These are phyloP conservation scores for Mucor indicus DNA, from an alignment of 371 early-diverging fungal species.

Conservation along the genomic window DNA sequence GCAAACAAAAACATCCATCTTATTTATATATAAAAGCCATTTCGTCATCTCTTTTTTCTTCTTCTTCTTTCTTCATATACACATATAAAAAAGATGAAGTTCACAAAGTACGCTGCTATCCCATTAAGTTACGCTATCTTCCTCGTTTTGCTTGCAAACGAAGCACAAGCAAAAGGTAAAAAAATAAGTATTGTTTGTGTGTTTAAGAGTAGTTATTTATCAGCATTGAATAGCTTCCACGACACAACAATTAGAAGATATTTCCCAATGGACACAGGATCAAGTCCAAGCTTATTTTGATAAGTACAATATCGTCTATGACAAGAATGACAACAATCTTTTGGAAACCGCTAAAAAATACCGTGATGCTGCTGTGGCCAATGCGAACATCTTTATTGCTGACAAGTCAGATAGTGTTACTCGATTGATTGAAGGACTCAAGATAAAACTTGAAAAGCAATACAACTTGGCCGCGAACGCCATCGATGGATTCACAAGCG, in stretches of 20 bases:
- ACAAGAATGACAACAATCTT: slow-evolving; percentile 23
- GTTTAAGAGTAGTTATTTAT: too few relatives aligned
- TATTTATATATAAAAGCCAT: too few relatives aligned
- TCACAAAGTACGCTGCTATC: slow-evolving; percentile 8
- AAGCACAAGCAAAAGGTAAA: slow-evolving; percentile 23
- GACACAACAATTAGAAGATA: slow-evolving; percentile 11
- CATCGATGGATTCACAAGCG: slow-evolving; percentile 17
- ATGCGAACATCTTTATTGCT: slow-evolving; percentile 25
- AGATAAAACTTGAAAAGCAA: slow-evolving; percentile 30
- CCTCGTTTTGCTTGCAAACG: slow-evolving; percentile 11
- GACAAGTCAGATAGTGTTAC: slow-evolving; percentile 25
- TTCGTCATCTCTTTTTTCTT: too few relatives aligned
- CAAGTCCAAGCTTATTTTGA: slow-evolving; percentile 26
- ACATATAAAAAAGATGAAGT: slow-evolving; percentile 7
- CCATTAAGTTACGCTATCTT: slow-evolving; percentile 13
- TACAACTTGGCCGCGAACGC: slow-evolving; percentile 24
- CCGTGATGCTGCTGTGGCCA: slow-evolving; percentile 30
- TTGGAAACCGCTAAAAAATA: slow-evolving; percentile 33
- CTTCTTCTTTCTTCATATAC: not conserved
- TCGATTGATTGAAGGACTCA: slow-evolving; percentile 25
- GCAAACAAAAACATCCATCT: not conserved
- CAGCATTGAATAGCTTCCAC: not conserved
- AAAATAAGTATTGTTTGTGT: not conserved
- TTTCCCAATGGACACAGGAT: slow-evolving; percentile 24
- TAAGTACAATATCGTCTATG: slow-evolving; percentile 32